Base-by-base conservation (phyloP, 768 basidiomycete species). In the Tricholoma hemisulphureum region DNA sequence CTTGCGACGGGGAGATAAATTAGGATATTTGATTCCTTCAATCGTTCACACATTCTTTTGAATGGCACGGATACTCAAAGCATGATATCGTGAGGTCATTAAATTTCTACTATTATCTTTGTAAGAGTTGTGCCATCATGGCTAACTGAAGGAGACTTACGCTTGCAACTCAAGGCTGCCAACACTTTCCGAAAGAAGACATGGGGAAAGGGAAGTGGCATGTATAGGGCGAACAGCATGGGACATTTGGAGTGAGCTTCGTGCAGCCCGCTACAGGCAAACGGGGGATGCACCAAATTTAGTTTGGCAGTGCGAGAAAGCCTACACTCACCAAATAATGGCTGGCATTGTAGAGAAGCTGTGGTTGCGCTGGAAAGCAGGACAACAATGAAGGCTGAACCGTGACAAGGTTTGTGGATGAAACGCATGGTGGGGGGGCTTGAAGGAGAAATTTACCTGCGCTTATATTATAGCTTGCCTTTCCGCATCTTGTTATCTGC, bases 151-250 rank as follows among this genome's bases (percentile, higher is more conserved):
- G 9, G 11, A 16, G 13, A 46, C 13, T 18, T 46, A n/a, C n/a
- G 26, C 46, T 48, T 14, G n/a, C 46, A 48, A 24, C 4, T n/a
- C 5, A 14, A 23, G 16, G 4, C 51, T 24, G 43, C 24, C n/a
- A 13, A n/a, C 56, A 57, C n/a, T 48, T 53, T 3, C 57, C 57
- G 32, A 58, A 58, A 3, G 43, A 58, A 20, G 1, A 35, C 4
- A n/a, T 21, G 13, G 51, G 32, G 21, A 14, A n/a, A 10, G 43
- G 10, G 51, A 45, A 53, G 13, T 46, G 23, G 32, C 57, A 53
- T 11, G 20, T 46, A 21, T 34, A 18, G 1, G 51, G 41, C 9
- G 51, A 13, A 51, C 43, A 58, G 29, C 57, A 58, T 3, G 57
- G 45, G 7, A 58, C 53, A 16, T 37, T 48, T n/a, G 57, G 57